Evolutionary conservation across 352 stramenopile species (phyloP).

Genomic region (Globisporangium nodosum): DNA sequence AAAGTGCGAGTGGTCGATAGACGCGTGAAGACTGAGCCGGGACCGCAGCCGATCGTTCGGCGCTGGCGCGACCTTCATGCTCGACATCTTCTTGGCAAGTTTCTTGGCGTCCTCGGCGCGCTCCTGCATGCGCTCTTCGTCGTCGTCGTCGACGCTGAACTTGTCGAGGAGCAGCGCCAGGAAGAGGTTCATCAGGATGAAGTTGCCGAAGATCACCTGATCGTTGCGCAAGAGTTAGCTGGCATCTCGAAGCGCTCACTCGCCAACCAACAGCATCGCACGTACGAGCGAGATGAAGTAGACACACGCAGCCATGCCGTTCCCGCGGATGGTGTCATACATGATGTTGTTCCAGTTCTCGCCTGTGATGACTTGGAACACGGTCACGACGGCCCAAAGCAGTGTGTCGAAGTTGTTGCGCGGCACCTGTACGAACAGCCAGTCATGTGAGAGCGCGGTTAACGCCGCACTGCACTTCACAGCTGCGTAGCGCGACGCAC

Average conservation of each 20-base stretch:
- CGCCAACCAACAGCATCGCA: background rate
- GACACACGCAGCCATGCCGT: slow-evolving; percentile 45
- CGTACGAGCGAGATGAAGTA: slow-evolving; percentile 87
- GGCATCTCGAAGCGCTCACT: background rate
- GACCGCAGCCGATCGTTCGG: slow-evolving; percentile 13
- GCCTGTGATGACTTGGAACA: slow-evolving; percentile 93
- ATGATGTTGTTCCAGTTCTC: slow-evolving; percentile 95
- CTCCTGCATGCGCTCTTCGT: slow-evolving; percentile 28
- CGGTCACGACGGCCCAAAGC: slow-evolving; percentile 69
- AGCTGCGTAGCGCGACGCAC: slow-evolving; percentile 14
- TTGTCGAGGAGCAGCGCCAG: slow-evolving; percentile 90
- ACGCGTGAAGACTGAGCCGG: slow-evolving; percentile 18
- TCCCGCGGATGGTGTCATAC: slow-evolving; percentile 89
- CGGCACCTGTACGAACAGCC: slow-evolving; percentile 27
- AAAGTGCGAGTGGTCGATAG: background rate
- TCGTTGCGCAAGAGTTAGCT: background rate
- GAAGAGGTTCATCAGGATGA: slow-evolving; percentile 94
- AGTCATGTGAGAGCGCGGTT: background rate
- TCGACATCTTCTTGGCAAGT: slow-evolving; percentile 50
- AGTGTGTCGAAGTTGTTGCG: slow-evolving; percentile 89
- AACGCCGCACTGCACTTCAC: background rate
- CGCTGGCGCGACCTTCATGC: slow-evolving; percentile 39
- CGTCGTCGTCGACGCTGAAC: slow-evolving; percentile 75
- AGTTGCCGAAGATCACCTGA: slow-evolving; percentile 86
- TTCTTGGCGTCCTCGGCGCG: slow-evolving; percentile 49